Evolutionary conservation across 2,329 filamentous ascomycete genomes (phyloP), one percentile per base, ranked within the genome.

Genomic region (Cadophora malorum): DNA sequence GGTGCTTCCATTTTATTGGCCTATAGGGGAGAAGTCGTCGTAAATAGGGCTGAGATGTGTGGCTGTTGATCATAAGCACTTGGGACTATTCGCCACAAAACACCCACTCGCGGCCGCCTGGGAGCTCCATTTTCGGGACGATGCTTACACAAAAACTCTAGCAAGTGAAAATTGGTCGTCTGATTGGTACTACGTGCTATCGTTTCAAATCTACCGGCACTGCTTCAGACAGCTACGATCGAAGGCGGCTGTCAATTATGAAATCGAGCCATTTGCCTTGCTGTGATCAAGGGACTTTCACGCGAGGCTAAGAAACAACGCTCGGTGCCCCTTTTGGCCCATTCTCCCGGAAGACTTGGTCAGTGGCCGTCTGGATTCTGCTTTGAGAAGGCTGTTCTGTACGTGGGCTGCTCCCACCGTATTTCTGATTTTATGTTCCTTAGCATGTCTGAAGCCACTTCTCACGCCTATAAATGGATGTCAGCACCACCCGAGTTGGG

Each of bases 401-500:
- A 45, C 47, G 38, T 63, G 50, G 56, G 21, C 53, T 65, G 56
- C 50, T 67, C 49, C 23, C 35, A 28, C 35, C 38, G 21, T 60
- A 16, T 55, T 31, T 60, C 49, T 52, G 33, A 23, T 63, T 52
- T 62, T 19, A 25, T 49, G 16, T 61, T 67, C 63, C 65, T 70
- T 52, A 56, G 41, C 12, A 50, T 28, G 62, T 60, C 62, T 60
- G 33, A 64, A 63, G 65, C 67, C 65, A 67, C 67, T 67, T 66
- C 64, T 66, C 50, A 67, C 56, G 21, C 56, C 68, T 70, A 66
- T 65, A 68, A 67, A 63, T 67, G 67, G 55, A 68, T 38, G 65
- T 71, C 70, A 71, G 68, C 70, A 66, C 47, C 63, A 70, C 67
- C 52, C 62, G 53, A 70, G n/a, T 64, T 28, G 35, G 16, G 28